phyloP scores from a whole-genome alignment of 202 grass and related monocot species.

The Setaria italica region DNA sequence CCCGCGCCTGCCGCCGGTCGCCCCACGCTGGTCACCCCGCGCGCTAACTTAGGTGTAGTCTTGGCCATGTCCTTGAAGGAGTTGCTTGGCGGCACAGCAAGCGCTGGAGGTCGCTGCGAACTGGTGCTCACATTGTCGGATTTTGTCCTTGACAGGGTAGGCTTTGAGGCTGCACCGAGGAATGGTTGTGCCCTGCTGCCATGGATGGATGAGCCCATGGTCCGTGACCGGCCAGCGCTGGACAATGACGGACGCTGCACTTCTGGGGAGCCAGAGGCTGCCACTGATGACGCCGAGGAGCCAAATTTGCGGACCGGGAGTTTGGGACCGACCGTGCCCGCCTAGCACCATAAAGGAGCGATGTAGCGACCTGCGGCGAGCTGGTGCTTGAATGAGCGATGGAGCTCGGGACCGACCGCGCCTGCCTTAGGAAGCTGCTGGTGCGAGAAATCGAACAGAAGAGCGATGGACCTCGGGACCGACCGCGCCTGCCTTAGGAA shows the following conservation, averaged over 20 bases:
- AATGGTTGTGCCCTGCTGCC: constrained; percentile 37
- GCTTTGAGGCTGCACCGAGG: constrained; percentile 26
- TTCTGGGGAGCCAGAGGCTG: constrained; percentile 14
- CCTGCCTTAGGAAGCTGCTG: too few species aligned
- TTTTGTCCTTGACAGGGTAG: constrained; percentile 36
- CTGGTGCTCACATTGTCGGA: constrained; percentile 36
- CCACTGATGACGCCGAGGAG: not conserved
- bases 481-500: too few species aligned
- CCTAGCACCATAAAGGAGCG: constrained; percentile 7
- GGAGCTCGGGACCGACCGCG: too few species aligned
- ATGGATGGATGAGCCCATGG: constrained; percentile 39
- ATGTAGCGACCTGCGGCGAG: too few species aligned
- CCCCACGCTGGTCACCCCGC: too few species aligned
- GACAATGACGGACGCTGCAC: constrained; percentile 31
- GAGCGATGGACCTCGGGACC: too few species aligned
- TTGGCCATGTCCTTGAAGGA: constrained; percentile 47
- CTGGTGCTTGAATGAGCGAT: too few species aligned
- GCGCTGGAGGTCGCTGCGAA: constrained; percentile 13
- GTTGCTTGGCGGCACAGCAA: constrained; percentile 26
- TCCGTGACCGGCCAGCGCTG: constrained; percentile 19
- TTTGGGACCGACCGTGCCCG: constrained; percentile 41
- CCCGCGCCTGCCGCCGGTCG: too few species aligned
- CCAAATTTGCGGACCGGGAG: constrained; percentile 54
- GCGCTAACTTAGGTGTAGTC: constrained; percentile 2
- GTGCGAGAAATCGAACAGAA: too few species aligned